A percentile compares a stretch with the other conserved stretches of the same genome.
phyloP scores from a whole-genome alignment of 2,329 filamentous ascomycete species.

The Pseudogymnoascus sp. region DNA sequence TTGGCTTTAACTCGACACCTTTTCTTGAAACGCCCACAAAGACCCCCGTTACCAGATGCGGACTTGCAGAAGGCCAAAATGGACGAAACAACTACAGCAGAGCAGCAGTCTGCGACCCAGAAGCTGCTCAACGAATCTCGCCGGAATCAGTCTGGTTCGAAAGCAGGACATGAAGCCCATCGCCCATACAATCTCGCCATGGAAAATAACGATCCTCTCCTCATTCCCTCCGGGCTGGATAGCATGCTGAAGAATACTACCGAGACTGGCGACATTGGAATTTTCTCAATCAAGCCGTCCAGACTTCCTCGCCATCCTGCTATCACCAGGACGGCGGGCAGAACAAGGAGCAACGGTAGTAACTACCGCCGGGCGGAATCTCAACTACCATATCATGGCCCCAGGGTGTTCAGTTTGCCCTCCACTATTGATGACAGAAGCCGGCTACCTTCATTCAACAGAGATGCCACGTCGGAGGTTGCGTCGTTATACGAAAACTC shows the following conservation, averaged over 20 bases:
- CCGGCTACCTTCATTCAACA: conserved; percentile 36
- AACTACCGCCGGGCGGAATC: neutral
- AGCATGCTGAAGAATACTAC: conserved; percentile 59
- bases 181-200: neutral
- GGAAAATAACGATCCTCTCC: conserved; percentile 31
- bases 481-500: conserved; percentile 47
- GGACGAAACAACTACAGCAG: neutral
- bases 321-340: conserved; percentile 17
- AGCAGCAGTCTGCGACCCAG: neutral
- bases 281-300: conserved; percentile 45
- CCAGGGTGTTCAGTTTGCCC: conserved; percentile 22
- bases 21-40: neutral
- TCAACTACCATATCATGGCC: conserved; percentile 10
- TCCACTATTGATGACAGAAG: conserved; percentile 34
- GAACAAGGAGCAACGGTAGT: conserved; percentile 16
- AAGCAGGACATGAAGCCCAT: neutral
- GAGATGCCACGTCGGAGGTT: conserved; percentile 45
- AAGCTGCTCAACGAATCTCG: neutral
- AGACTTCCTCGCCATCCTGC: conserved; percentile 21
- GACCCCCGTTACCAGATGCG: neutral
- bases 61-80: neutral
- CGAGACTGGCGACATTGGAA: conserved; percentile 55
- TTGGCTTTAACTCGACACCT: neutral
- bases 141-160: neutral
- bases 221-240: conserved; percentile 46